Evolutionary conservation across 164 flowering plant species (phyloP).

Genomic region (Pachysandra terminalis): DNA sequence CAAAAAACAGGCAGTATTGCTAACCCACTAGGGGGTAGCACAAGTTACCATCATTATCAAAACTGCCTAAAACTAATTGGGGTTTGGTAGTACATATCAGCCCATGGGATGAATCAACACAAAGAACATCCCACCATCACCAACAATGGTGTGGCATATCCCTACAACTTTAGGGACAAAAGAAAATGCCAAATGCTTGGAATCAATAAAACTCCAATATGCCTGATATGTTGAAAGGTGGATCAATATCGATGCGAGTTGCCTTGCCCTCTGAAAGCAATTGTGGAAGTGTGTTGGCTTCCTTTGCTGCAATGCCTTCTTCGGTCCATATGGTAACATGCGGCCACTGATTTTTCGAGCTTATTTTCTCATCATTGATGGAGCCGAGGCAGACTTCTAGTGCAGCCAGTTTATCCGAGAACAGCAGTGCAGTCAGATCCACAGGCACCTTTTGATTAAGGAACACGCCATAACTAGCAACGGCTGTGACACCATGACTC

Average conservation of each 20-base stretch:
- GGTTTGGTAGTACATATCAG: no score
- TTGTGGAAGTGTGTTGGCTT: constrained; percentile 69
- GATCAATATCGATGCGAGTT: constrained; percentile 52
- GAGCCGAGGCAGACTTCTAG: constrained; percentile 59
- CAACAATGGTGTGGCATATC: no score
- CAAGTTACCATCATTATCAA: no score
- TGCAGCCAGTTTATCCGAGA: constrained; percentile 74
- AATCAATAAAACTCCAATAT: constrained; percentile 29
- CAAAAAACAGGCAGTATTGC: no score
- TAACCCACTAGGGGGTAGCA: no score
- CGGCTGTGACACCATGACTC: constrained; percentile 84
- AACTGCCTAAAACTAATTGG: no score
- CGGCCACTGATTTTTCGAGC: constrained; percentile 81
- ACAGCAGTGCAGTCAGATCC: constrained; percentile 54
- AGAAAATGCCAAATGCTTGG: neutral
- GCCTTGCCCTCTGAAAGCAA: constrained; percentile 72
- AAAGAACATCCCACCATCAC: no score
- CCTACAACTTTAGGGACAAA: no score
- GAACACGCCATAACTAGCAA: constrained; percentile 65
- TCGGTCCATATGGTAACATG: constrained; percentile 93
- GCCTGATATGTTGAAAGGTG: constrained; percentile 39
- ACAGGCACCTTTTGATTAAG: constrained; percentile 61
- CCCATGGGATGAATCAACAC: no score
- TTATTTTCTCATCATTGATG: constrained; percentile 66
- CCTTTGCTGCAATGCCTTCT: constrained; percentile 65